These are phyloP conservation scores for Fusarium newnesense DNA, from an alignment of 2,329 filamentous ascomycete genomes.

Conservation along the genomic window DNA sequence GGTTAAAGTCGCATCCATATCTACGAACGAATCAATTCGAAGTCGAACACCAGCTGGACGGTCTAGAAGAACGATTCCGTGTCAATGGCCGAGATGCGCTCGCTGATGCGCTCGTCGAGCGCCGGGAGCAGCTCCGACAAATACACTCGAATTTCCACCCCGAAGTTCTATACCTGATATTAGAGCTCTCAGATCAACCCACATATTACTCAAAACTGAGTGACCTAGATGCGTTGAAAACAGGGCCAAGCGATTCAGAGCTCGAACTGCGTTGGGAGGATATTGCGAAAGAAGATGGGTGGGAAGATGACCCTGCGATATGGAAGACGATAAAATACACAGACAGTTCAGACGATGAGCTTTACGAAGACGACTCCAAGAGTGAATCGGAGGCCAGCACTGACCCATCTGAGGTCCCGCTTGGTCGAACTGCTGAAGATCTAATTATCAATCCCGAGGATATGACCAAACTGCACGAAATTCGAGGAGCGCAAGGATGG, in stretches of 20 bases:
- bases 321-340: conserved; percentile 78
- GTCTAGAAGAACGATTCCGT: conserved; percentile 86
- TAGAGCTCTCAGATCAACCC: conserved; percentile 85
- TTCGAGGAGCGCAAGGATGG: conserved; percentile 51
- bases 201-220: conserved; percentile 74
- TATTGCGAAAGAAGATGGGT: conserved; percentile 79
- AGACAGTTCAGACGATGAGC: conserved; percentile 69
- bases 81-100: conserved; percentile 82
- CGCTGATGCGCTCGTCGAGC: conserved; percentile 73
- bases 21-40: conserved; percentile 81
- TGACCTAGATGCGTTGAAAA: conserved; percentile 66
- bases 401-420: conserved; percentile 44
- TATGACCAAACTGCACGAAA: conserved; percentile 44
- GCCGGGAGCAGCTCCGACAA: conserved; percentile 68
- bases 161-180: conserved; percentile 80
- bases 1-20: conserved; percentile 65
- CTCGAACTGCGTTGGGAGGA: conserved; percentile 78
- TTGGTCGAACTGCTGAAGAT: conserved; percentile 43
- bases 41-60: conserved; percentile 71
- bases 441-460: conserved; percentile 52
- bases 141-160: conserved; percentile 74
- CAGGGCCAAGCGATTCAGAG: conserved; percentile 55
- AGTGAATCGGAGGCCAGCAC: conserved; percentile 49
- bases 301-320: conserved; percentile 71
- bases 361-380: conserved; percentile 49